Base-by-base conservation (phyloP, 2,329 filamentous ascomycete genomes). In the Fusarium chuoi region DNA sequence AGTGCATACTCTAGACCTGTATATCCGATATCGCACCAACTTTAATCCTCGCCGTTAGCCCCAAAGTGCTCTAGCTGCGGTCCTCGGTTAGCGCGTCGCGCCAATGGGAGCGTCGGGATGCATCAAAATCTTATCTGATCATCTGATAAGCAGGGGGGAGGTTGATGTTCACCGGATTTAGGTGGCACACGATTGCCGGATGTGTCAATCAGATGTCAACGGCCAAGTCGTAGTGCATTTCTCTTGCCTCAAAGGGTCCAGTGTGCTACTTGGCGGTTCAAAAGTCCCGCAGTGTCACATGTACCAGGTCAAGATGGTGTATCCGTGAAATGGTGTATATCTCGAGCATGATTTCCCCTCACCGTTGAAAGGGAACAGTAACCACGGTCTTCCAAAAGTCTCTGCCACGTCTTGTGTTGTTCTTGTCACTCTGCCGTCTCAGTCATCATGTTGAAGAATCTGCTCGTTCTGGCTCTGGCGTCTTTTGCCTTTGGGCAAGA, bases 121-220 rank as follows among this genome's bases (percentile, higher is more conserved):
- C 64, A 75, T 73, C 49, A 45, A 63, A 73, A 67, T 74, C 68
- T 77, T 77, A 77, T 77, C 75, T 75, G 75, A 77, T 77, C 71
- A 77, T 77, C 75, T 77, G 75, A 77, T 77, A 76, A 76, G 36
- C 60, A 30, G 48, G 58, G 58, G 48, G 33, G 3, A 6, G 11
- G 5, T 7, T 11, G 11, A 61, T 12, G 30, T 20, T 55, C 41
- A 58, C 55, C 41, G 41, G 28, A 18, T 41, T 38, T 39, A 30
- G 48, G 20, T 59, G 49, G 44, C 39, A 67, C 48, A 33, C 45
- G 45, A n/a, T 10, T 41, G 14, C 30, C 24, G 28, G 46, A 55
- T 49, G 44, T 36, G 48, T 57, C 62, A 65, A 51, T 65, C 42
- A 42, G 60, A 59, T 66, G 48, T 14, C 15, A 22, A 30, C 28